Percentiles rank a stretch among this genome's conserved stretches.
phyloP scores from a whole-genome alignment of 2,329 filamentous ascomycete genomes.

The Coleophoma eucalyptorum region DNA sequence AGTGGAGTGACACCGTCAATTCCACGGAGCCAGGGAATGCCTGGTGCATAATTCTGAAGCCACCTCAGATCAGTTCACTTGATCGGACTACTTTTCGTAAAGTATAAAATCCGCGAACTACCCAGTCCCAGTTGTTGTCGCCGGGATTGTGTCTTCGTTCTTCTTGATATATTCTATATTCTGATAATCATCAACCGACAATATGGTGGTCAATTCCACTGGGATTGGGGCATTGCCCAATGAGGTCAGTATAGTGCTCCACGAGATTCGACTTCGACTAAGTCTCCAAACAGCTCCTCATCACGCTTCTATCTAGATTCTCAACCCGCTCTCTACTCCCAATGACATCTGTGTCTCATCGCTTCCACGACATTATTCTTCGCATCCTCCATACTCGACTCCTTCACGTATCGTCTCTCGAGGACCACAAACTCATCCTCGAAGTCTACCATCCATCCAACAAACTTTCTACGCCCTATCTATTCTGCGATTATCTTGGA shows the following conservation, averaged over 20 bases:
- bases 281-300: constrained; percentile 39
- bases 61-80: too few relatives aligned
- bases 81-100: too few relatives aligned
- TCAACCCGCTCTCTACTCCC: constrained; percentile 49
- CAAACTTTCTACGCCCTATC: constrained; percentile 63
- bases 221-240: constrained; percentile 17
- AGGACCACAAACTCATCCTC: constrained; percentile 64
- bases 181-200: constrained; percentile 5
- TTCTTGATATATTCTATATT: constrained; percentile 2
- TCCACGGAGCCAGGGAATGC: too few relatives aligned
- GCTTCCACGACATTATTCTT: constrained; percentile 59
- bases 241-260: constrained; percentile 12
- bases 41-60: too few relatives aligned
- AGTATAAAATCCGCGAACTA: too few relatives aligned
- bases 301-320: constrained; percentile 44
- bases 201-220: constrained; percentile 9
- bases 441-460: constrained; percentile 75
- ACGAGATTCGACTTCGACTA: not conserved
- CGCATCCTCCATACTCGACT: constrained; percentile 64
- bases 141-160: constrained; percentile 10
- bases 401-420: constrained; percentile 49
- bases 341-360: constrained; percentile 54
- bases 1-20: too few relatives aligned
- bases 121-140: not conserved
- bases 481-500: constrained; percentile 64